Base-by-base conservation (phyloP, 495 filamentous ascomycete species). In the Penicillium turbatum region DNA sequence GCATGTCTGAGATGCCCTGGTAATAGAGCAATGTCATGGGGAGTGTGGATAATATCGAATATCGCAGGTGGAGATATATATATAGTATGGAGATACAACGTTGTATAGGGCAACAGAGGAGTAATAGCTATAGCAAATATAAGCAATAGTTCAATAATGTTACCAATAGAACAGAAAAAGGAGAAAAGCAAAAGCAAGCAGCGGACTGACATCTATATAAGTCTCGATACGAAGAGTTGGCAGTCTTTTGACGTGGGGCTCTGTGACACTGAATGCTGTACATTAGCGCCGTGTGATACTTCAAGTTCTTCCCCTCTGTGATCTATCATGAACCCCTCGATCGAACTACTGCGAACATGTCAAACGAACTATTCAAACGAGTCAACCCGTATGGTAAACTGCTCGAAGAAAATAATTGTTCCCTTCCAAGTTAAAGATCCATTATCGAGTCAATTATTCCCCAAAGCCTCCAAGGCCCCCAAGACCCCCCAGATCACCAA, bases 281-380 rank as follows among this genome's bases (percentile, higher is more conserved):
- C 49, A 51, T 51, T 51, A 51, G 49, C 49, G 49, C 49, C 31
- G 49, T 56, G 59, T 57, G 51, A 63, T 52, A 48, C 34, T 58
- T 62, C 56, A 57, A 65, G 57, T 60, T 57, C 44, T n/a, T n/a
- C 13, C 5, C 5, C 4, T 15, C 5, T 15, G 13, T 15, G 15
- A 12, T 35, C 10, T 35, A 35, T 9, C 38, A 19, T 1, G 47
- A 49, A 49, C 47, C 15, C 26, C 32, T 49, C 34, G 21, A 24
- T 24, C 21, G 21, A 24, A 24, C 21, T 49, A 49, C 35, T 49
- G 24, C 46, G 35, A 49, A 49, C 26, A 39, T 38, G 15, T 49
- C 26, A 31, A 27, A 43, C 27, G 40, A 15, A 17, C 27, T 19
- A 4, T 24, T 24, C 21, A 24, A 24, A 24, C 21, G 21, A 4